Conservation (phyloP, 345 rosid species). For the Firmiana major region DNA sequence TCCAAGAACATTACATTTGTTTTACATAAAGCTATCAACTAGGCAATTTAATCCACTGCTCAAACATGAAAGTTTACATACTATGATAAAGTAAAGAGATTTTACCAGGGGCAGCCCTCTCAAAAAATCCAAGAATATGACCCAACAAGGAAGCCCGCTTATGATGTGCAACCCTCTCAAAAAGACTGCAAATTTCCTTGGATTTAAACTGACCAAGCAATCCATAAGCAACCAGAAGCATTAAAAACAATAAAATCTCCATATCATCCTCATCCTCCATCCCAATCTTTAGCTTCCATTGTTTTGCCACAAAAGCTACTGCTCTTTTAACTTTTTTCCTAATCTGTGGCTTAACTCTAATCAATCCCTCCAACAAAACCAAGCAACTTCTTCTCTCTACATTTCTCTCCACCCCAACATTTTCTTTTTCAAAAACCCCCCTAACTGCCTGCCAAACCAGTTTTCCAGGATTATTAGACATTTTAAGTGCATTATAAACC, state of each 20-base stretch:
- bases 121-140: neutral
- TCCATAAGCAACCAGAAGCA: constrained; percentile 16
- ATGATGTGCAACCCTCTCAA: constrained; percentile 12
- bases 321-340: constrained; percentile 12
- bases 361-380: constrained; percentile 23
- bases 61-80: neutral
- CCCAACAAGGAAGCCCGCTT: constrained; percentile 6
- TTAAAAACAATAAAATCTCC: constrained; percentile 13
- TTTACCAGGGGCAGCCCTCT: constrained; percentile 14
- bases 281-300: constrained; percentile 6
- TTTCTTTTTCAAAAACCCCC: constrained; percentile 7
- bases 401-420: constrained; percentile 6
- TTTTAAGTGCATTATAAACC: constrained; percentile 14
- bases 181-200: constrained; percentile 1
- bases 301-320: constrained; percentile 6
- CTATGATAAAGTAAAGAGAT: neutral
- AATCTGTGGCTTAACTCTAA: constrained; percentile 9
- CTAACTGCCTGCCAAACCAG: constrained; percentile 26
- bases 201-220: neutral
- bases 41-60: neutral
- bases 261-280: neutral
- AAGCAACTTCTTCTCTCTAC: constrained; percentile 9
- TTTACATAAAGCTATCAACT: neutral
- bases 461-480: constrained; percentile 28
- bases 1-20: neutral